Base-by-base conservation (phyloP, 1,139 yeast species). In the Debaryomycetaceae sp. region DNA sequence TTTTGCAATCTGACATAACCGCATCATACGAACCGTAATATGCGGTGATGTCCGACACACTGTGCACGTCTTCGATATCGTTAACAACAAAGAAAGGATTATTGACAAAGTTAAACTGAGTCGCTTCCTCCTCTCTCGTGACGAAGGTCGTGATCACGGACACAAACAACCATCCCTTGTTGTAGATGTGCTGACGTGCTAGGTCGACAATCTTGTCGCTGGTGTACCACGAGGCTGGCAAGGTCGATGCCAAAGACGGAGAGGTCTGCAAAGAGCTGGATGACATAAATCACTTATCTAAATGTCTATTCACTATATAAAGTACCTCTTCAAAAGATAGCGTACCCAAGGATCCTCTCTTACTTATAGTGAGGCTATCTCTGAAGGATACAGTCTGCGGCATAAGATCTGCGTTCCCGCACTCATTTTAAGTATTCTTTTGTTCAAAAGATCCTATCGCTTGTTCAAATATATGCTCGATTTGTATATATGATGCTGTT, bases 81-180 rank as follows among this genome's bases (percentile, higher is more conserved):
- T 49, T 47, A 11, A 56, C 39, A 23, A 53, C 59, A 34, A 57
- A 57, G 40, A 57, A 57, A 6, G 58, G 57, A 37, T 51, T 55
- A 3, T 51, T 49, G 33, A 50, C 41, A 24, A 52, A 52, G 37
- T 55, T 45, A 45, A 52, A 45, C 44, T 57, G 60, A 6, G 52
- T 40, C 13, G 51, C 53, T 13, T 44, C 42, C 2, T 39, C 41
- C n/a, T 51, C 50, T 36, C 47, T 43, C 36, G 40, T 45, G 9
- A 44, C 41, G 31, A 54, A 55, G 2, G 55, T 48, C 38, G 47
- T 50, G 24, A 56, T 42, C 8, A 47, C 39, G 17, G 49, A 35
- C 6, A 53, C 46, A 39, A 56, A 55, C 39, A 53, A 57, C 60
- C 60, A 57, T 20, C 59, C 59, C 24, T 54, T 49, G 44, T 56